Percentiles rank a stretch among this genome's conserved stretches.
Evolutionary conservation across 139 green algal species (phyloP).

Genomic region (Tetratostichococcus sp.): DNA sequence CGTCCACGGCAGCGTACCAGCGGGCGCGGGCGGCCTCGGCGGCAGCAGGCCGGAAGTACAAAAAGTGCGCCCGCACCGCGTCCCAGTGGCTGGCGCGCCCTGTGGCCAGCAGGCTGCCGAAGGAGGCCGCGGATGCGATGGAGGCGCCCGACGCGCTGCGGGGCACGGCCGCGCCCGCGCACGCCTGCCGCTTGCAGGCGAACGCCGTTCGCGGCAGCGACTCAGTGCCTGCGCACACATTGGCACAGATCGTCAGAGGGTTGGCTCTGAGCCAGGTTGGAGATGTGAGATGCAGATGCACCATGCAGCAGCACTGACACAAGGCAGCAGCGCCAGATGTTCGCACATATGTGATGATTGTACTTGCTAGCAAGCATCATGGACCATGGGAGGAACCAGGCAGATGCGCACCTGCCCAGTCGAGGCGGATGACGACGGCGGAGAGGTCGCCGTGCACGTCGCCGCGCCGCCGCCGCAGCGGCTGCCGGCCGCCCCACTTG

Average conservation of each 20-base stretch:
- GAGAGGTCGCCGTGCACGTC: conserved; percentile 31
- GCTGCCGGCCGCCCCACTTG: conserved; percentile 16
- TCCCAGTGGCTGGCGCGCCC: conserved; percentile 9
- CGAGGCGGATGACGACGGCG: conserved; percentile 16
- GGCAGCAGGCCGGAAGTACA: conserved; percentile 7
- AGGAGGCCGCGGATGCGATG: not conserved
- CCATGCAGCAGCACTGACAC: too few relatives aligned
- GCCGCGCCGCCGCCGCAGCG: conserved; percentile 19
- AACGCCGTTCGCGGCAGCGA: not conserved
- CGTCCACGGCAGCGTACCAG: not conserved
- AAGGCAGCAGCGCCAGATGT: too few relatives aligned
- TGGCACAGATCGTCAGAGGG: too few relatives aligned
- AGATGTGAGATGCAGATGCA: too few relatives aligned
- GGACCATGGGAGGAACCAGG: not conserved
- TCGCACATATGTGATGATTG: conserved; percentile 1
- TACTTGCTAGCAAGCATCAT: not conserved
- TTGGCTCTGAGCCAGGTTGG: too few relatives aligned
- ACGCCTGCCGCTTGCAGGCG: not conserved
- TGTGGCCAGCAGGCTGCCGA: not conserved
- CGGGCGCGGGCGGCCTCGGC: not conserved
- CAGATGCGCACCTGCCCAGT: conserved; percentile 2
- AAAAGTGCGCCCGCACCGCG: conserved; percentile 26
- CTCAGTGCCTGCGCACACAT: not conserved
- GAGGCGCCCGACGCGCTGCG: not conserved
- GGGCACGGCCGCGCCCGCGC: not conserved